Evolutionary conservation across 352 stramenopile species (phyloP).

Genomic region (Pseudoperonospora humuli): DNA sequence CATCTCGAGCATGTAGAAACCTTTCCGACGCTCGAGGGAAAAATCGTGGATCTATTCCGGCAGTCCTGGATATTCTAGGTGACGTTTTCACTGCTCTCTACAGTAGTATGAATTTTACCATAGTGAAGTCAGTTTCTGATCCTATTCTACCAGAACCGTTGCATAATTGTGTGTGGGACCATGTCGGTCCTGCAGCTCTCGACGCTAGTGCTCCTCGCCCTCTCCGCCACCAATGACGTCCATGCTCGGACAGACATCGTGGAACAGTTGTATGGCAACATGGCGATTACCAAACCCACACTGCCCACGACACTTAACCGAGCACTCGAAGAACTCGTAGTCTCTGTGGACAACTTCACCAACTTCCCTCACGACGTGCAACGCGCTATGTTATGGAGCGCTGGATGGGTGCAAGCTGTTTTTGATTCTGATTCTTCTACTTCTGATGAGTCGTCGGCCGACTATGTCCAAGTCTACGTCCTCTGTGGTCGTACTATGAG

Average conservation of each 20-base stretch:
- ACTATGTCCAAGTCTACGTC: constrained; percentile 37
- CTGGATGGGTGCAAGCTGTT: constrained; percentile 21
- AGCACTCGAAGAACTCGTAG: constrained; percentile 1
- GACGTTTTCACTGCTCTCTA: too few species aligned
- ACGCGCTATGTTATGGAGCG: constrained; percentile 35
- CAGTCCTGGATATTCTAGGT: too few species aligned
- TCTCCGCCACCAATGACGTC: neutral
- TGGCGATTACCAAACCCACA: constrained; percentile 7
- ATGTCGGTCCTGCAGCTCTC: constrained; percentile 1
- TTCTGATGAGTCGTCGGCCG: neutral
- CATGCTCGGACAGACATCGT: constrained; percentile 12
- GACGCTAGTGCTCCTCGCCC: neutral
- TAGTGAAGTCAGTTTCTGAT: constrained; percentile 12
- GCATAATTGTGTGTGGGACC: neutral
- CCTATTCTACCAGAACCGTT: constrained; percentile 10
- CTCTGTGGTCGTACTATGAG: constrained; percentile 34
- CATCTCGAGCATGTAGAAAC: too few species aligned
- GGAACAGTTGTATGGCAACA: constrained; percentile 12
- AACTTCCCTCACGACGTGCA: constrained; percentile 15
- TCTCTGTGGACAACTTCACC: constrained; percentile 13
- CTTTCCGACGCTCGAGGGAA: too few species aligned
- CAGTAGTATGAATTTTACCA: too few species aligned
- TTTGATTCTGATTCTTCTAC: neutral
- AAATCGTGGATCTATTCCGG: too few species aligned
- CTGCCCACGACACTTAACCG: constrained; percentile 7